Evolutionary conservation across 192 early-diverging fungal genomes (phyloP), one percentile per base, ranked within the genome.

Genomic region (Linderina pennispora): DNA sequence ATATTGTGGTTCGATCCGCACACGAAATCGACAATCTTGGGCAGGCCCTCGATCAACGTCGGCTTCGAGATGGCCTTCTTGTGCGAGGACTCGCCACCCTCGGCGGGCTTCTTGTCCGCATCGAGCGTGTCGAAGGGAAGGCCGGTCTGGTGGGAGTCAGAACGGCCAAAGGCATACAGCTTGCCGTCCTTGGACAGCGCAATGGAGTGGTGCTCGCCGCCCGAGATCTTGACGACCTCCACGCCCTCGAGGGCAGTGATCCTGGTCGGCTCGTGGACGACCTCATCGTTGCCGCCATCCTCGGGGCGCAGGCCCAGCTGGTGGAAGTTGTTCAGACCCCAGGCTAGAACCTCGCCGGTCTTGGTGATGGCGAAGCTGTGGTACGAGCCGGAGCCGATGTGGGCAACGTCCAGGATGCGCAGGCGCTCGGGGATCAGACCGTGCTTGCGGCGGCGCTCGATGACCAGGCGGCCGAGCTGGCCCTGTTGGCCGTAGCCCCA

Each of bases 401-500:
- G 57, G 6, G 47, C 50, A 44, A 95, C 79, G 28, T 76, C 59
- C 23, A 74, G 66, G 45, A 78, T 53, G 6, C 77, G 76, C 23
- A 82, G 55, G 13, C 69, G 57, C 45, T 78, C 71, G 15, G 79
- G 80, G 14, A 52, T 71, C 43, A 81, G 53, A 32, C 76, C 86
- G 51, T 78, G 82, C 53, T 78, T 66, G 40, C 79, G 83, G 35
- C 72, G 79, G 62, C 92, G 82, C 40, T 80, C 65, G 25, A 89
- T 74, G 44, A 94, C 77, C 35, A 81, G 71, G 38, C 89, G 84
- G 38, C 94, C 94, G 15, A 94, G 75, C 63, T 94, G 91, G 50
- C 82, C 84, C 47, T 90, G 89, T 53, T 94, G 87, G 8, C 85
- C 86, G 59, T 83, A 82, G 15, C 92, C 95, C 91, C 91, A 98